These are phyloP conservation scores for Miscanthus lutarioriparius DNA, from an alignment of 176 grass and related monocot species.

Conservation along the genomic window DNA sequence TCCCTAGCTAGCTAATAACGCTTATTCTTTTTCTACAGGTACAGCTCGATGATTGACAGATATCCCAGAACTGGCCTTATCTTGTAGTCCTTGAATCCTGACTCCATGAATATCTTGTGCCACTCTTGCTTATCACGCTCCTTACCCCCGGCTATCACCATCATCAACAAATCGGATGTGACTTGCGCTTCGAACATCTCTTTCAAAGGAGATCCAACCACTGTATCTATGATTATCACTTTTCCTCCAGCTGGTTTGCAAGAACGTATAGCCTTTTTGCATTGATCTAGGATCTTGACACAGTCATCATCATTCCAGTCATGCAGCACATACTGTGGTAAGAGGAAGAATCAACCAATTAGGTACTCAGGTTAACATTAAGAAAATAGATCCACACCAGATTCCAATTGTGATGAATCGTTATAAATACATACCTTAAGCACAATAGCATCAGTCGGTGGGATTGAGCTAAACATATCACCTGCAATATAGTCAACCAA, in stretches of 20 bases:
- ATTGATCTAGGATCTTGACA: constrained; percentile 41
- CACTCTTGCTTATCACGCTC: constrained; percentile 51
- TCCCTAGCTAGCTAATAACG: background rate
- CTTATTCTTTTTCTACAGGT: background rate
- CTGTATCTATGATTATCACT: constrained; percentile 48
- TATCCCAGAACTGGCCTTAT: constrained; percentile 13
- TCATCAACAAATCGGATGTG: constrained; percentile 37
- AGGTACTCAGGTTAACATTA: background rate
- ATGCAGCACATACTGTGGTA: constrained; percentile 36
- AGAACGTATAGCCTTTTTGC: constrained; percentile 38
- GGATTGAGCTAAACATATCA: constrained; percentile 47
- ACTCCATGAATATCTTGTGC: constrained; percentile 42
- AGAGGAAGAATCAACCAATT: background rate
- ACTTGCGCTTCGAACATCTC: constrained; percentile 26
- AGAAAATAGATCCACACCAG: background rate
- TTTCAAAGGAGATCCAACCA: background rate
- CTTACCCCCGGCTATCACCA: constrained; percentile 39
- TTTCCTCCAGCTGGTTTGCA: constrained; percentile 13
- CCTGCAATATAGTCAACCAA: constrained; percentile 38
- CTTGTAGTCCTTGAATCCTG: constrained; percentile 34
- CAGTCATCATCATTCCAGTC: constrained; percentile 49
- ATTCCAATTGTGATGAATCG: background rate
- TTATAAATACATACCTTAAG: constrained; percentile 28
- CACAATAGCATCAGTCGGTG: constrained; percentile 31
- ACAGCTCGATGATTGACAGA: constrained; percentile 42